These are phyloP conservation scores for Trichosporon coremiiforme DNA, from an alignment of 1,284 basidiomycete genomes.

Conservation along the genomic window DNA sequence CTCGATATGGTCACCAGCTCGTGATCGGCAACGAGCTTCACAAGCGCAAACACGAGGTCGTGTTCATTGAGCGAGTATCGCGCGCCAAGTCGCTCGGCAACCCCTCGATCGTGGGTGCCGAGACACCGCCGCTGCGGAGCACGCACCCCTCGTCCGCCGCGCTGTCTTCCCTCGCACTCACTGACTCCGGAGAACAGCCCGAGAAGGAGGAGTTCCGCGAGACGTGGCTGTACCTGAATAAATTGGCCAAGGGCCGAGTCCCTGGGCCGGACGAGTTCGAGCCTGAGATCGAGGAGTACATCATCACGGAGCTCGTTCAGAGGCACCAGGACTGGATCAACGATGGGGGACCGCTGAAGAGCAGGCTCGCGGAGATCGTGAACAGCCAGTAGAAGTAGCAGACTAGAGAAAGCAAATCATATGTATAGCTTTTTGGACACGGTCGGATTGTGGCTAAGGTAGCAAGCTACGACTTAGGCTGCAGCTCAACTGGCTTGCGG, in stretches of 20 bases:
- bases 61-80: conserved; percentile 66
- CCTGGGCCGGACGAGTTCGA: conserved; percentile 39
- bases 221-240: conserved; percentile 72
- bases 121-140: conserved; percentile 25
- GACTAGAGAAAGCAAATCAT: not conserved
- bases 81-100: conserved; percentile 24
- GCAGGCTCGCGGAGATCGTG: not conserved
- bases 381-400: conserved; percentile 7
- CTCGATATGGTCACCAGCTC: conserved; percentile 93
- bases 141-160: conserved; percentile 2
- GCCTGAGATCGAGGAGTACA: conserved; percentile 85
- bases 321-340: conserved; percentile 73
- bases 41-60: conserved; percentile 84
- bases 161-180: not conserved
- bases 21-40: conserved; percentile 95
- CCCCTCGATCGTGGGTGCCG: conserved; percentile 20
- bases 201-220: conserved; percentile 60
- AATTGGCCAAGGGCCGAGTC: conserved; percentile 51
- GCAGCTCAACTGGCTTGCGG: too few relatives aligned
- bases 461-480: too few relatives aligned
- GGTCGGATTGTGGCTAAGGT: too few relatives aligned
- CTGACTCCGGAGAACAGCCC: conserved; percentile 36
- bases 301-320: conserved; percentile 71
- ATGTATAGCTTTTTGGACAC: conserved; percentile 8
- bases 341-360: conserved; percentile 7